Conservation (phyloP, 805 yeast genomes). For the Starmerella bacillaris region DNA sequence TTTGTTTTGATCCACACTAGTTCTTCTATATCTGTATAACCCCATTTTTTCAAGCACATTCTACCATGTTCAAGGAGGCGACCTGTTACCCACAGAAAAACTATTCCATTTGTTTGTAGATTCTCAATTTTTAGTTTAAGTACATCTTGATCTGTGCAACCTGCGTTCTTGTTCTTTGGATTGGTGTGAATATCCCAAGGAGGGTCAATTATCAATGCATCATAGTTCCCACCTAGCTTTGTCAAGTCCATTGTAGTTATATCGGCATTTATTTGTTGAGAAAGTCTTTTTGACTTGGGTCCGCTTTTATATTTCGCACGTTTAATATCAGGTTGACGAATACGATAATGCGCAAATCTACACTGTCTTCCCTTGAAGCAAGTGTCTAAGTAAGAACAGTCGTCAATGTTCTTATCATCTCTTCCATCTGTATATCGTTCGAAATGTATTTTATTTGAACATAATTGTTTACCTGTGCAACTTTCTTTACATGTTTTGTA, state of each 20-base stretch:
- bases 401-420: constrained; percentile 62
- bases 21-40: constrained; percentile 61
- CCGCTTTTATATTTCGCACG: background rate
- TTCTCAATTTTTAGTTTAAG: constrained; percentile 44
- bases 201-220: constrained; percentile 69
- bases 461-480: background rate
- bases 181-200: constrained; percentile 96
- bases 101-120: constrained; percentile 68
- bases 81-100: constrained; percentile 88
- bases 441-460: constrained; percentile 20
- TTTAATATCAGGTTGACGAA: constrained; percentile 15
- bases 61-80: constrained; percentile 81
- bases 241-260: constrained; percentile 53
- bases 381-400: constrained; percentile 84
- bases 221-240: constrained; percentile 62
- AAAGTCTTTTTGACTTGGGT: background rate
- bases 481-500: constrained; percentile 1
- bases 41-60: constrained; percentile 61
- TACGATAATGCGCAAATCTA: constrained; percentile 55
- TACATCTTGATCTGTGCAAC: constrained; percentile 49
- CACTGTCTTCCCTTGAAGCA: constrained; percentile 74
- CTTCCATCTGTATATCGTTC: constrained; percentile 24
- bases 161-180: constrained; percentile 5
- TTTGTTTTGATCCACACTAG: constrained; percentile 81
- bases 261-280: constrained; percentile 83